Conservation (phyloP, 1,139 yeast genomes). For the Yamadazyma epiphylla region DNA sequence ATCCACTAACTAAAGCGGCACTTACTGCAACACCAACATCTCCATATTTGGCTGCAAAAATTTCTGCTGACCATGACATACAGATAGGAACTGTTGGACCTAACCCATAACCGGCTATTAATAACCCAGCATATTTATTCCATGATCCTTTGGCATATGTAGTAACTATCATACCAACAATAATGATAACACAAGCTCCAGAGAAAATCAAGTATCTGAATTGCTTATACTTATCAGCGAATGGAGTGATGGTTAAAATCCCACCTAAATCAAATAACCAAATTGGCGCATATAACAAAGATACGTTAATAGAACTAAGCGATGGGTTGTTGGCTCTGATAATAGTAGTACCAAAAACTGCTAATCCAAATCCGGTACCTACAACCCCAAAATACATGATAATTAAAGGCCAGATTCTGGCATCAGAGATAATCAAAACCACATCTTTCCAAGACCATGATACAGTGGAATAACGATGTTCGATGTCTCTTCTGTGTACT, state of each 20-base stretch:
- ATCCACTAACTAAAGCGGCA: conserved; percentile 78
- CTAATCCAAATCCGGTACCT: conserved; percentile 82
- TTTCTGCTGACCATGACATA: conserved; percentile 84
- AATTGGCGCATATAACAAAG: conserved; percentile 80
- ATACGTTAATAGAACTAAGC: conserved; percentile 64
- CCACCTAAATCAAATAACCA: conserved; percentile 87
- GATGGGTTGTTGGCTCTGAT: conserved; percentile 61
- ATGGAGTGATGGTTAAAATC: conserved; percentile 69
- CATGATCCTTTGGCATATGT: conserved; percentile 73
- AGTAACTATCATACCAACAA: conserved; percentile 69
- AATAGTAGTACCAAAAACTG: conserved; percentile 84
- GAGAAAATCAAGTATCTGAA: conserved; percentile 61
- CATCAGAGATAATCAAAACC: conserved; percentile 52
- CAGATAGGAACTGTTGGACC: conserved; percentile 90
- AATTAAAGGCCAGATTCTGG: conserved; percentile 74
- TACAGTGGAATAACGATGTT: conserved; percentile 31
- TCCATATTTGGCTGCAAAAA: conserved; percentile 67
- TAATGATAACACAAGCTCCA: conserved; percentile 60
- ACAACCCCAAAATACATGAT: conserved; percentile 92
- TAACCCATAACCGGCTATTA: conserved; percentile 79
- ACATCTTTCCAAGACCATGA: conserved; percentile 65
- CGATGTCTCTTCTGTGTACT: conserved; percentile 65
- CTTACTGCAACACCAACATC: conserved; percentile 84
- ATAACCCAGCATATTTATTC: conserved; percentile 75
- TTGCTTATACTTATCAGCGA: conserved; percentile 65